Evolutionary conservation across 257 asterid genomes (phyloP), one percentile per base, ranked within the genome.

Genomic region (Parsonsia alboflavescens): DNA sequence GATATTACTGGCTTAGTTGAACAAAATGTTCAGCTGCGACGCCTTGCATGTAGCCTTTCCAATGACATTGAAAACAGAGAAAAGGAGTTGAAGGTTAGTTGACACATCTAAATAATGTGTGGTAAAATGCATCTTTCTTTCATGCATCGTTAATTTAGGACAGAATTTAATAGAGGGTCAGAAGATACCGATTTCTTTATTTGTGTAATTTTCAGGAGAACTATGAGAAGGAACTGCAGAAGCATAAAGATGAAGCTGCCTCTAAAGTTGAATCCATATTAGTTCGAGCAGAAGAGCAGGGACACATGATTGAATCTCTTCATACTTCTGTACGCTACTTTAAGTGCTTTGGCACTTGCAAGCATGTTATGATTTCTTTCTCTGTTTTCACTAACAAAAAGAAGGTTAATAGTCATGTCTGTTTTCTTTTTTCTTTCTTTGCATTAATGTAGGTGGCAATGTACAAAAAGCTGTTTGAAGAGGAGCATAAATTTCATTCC

Each of bases 1-100:
- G 99, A 94, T 74, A 94, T 94, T 78, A 86, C 84, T 78, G 96
- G 96, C 76, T 80, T 94, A 73, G 99, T 94, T 78, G 99, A 92
- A 77, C 96, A 87, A 77, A 92, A 92, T 85, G 92, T 85, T 68
- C 96, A 87, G 84, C 83, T 90, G 49, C 84, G 97, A 44, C 86
- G 86, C 81, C 83, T 90, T 80, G 93, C 84, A 72, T 90, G 86
- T 85, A 79, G 77, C 77, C 96, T 95, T 80, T 85, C 91, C 68
- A 86, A 84, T 67, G 96, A 89, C 80, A 87, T 92, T 46, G 98
- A 85, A 75, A 86, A 84, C 76, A 86, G 81, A 79, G 98, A 89
- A 82, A 77, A 84, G 58, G 91, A 84, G 77, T 83, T 91, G 81
- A 89, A 95, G 98, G 98, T 78, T 80, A 70, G 68, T 0, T 22